Evolutionary conservation across 805 yeast genomes (phyloP).

Genomic region (Cyberlindnera nakhonratchasimensis): DNA sequence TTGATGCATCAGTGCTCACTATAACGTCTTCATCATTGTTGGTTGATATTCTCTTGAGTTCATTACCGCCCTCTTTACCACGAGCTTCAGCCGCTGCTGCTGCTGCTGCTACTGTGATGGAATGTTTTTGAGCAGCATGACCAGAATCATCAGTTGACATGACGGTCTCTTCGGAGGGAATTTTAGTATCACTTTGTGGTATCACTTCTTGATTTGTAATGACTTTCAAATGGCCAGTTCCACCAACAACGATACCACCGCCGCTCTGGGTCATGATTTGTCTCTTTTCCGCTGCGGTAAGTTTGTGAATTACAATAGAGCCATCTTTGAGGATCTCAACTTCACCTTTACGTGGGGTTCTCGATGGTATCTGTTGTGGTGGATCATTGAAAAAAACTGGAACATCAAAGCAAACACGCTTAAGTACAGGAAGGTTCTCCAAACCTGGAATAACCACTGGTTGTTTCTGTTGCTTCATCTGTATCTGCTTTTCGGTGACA

Average conservation of each 20-base stretch:
- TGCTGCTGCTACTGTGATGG: conserved; percentile 33
- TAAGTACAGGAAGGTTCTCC: conserved; percentile 40
- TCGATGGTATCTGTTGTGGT: conserved; percentile 90
- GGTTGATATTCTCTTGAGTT: conserved; percentile 27
- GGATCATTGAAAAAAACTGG: conserved; percentile 80
- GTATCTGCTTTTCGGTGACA: background rate
- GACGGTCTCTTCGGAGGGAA: background rate
- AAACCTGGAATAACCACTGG: conserved; percentile 37
- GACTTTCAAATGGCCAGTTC: conserved; percentile 61
- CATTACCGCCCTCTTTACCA: conserved; percentile 33
- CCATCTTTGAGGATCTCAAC: conserved; percentile 62
- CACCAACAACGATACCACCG: conserved; percentile 76
- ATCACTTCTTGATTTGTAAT: conserved; percentile 19
- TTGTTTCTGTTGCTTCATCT: conserved; percentile 10
- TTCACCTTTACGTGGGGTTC: conserved; percentile 80
- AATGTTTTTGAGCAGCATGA: conserved; percentile 24
- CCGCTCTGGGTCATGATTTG: conserved; percentile 43
- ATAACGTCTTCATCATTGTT: conserved; percentile 38
- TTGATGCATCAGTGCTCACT: conserved; percentile 32
- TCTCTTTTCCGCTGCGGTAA: conserved; percentile 51
- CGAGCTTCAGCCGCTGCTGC: conserved; percentile 38
- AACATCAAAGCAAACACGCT: conserved; percentile 72
- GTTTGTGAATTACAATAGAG: conserved; percentile 47
- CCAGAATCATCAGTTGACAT: too few species aligned
- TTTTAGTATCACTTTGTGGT: conserved; percentile 19